Conservation (phyloP, 2,329 filamentous ascomycete species). For the Aspergillus fijiensis region DNA sequence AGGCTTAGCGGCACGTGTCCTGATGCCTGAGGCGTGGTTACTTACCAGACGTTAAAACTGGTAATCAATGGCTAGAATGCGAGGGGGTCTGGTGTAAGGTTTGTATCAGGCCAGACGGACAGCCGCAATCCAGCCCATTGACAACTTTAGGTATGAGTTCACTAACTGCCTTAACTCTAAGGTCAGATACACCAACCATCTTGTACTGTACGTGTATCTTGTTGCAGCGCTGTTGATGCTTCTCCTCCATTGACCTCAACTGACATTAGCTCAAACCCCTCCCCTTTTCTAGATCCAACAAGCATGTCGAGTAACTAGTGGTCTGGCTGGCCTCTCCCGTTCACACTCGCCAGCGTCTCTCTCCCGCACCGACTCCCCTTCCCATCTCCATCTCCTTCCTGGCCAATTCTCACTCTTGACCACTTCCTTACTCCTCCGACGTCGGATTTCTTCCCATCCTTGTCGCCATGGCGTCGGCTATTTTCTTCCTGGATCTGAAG, state of each 20-base stretch:
- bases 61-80: neutral
- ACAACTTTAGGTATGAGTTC: neutral
- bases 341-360: slow-evolving; percentile 16
- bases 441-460: slow-evolving; percentile 12
- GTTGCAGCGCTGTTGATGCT: neutral
- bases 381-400: slow-evolving; percentile 6
- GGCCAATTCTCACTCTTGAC: slow-evolving; percentile 10
- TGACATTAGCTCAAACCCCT: neutral
- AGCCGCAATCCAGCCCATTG: slow-evolving; percentile 2
- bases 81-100: neutral
- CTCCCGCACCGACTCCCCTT: slow-evolving; percentile 13
- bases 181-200: neutral
- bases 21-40: slow-evolving; percentile 5
- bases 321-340: slow-evolving; percentile 23
- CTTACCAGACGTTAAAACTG: neutral
- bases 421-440: slow-evolving; percentile 13
- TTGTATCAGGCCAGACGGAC: neutral
- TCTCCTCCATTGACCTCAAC: too few relatives aligned
- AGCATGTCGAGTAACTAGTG: slow-evolving; percentile 20
- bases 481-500: slow-evolving; percentile 99
- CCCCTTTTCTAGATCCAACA: slow-evolving; percentile 9
- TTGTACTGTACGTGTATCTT: neutral
- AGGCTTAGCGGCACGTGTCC: neutral
- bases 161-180: too few relatives aligned
- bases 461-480: slow-evolving; percentile 81